Evolutionary conservation across 805 yeast genomes (phyloP), one percentile per base, ranked within the genome.

Genomic region (Lipomyces kockii): DNA sequence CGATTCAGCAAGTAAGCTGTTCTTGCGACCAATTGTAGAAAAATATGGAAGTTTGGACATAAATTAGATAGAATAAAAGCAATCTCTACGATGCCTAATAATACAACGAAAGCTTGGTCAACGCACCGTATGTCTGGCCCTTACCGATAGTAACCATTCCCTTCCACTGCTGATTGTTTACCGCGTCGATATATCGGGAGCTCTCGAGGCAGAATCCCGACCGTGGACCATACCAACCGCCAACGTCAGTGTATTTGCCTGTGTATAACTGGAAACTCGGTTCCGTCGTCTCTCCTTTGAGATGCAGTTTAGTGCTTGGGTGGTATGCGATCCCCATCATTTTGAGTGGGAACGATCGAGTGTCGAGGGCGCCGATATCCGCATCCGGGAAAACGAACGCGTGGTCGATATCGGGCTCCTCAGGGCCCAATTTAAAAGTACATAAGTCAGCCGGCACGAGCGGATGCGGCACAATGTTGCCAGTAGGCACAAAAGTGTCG

Each of bases 201-300:
- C 89, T 87, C 76, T 88, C 92, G 49, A 87, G 79, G 71, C 89
- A 86, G 76, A 88, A 83, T 2, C 90, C 91, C 62, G 83, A 76
- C 71, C 80, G 83, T 3, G 58, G 43, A 5, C 54, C 53, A n/a
- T 71, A 39, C 67, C 73, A 70, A 25, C 76, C 80, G 3, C 51
- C 67, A 46, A 81, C 80, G 62, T 80, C 72, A 56, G 83, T 80
- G 62, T 80, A 79, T 72, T 84, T 87, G 27, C 89, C 90, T 37
- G 90, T 86, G 77, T 87, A 88, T 53, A 88, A 79, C 76, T 87
- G 90, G 80, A 85, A 86, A 1, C 86, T 79, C 6, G 91, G 92
- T 66, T 88, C 92, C 2, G 91, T 88, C 7, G 89, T 80, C 20
- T 76, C 73, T 8, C 84, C 83, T 25, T 76, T 76, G 52, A 88